Evolutionary conservation across 139 green algal genomes (phyloP), one percentile per base, ranked within the genome.

Genomic region (Chlorella sp.): DNA sequence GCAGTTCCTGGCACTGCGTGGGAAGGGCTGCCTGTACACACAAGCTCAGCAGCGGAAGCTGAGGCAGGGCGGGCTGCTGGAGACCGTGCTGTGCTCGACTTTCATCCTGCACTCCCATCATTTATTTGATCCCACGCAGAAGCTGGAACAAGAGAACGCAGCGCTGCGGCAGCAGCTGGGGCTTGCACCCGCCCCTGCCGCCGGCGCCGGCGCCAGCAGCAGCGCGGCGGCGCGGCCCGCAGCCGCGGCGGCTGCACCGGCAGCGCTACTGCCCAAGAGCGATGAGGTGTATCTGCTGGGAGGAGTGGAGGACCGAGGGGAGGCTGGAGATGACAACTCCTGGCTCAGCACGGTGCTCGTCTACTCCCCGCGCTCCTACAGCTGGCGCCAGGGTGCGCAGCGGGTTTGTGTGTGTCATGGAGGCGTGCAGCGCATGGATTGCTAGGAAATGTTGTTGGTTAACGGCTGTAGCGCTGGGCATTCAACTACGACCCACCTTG

Each of bases 251-350:
- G 47, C 63, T 1, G 41, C 60, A 25, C 4, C 38, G 21, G 26
- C 79, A 18, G 79, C 79, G 4, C 25, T 65, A 5, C 17, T 15
- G 13, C 73, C 41, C 23, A 16, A 26, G 47, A n/a, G 44, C 0
- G 83, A 89, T 68, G 84, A 89, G 39, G 39, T 91, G 21, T 89
- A 78, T 70, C 38, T 90, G 38, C 55, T 88, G 32, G 89, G 83
- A 23, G 87, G 87, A 36, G 51, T 60, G 51, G 51, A 88, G 87
- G 70, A 38, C 36, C 55, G 17, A 69, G 32, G 21, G 15, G 18
- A 55, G 18, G 55, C 51, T 20, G 74, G 44, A 25, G 51, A 69
- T 7, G 57, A 81, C 3, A 36, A 25, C 32, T 32, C 68, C n/a
- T 92, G 86, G 85, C 71, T 90, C 25, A 63, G 73, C 18, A 38